These are phyloP conservation scores for Polyporus tsugae DNA, from an alignment of 1,284 basidiomycete genomes.

Conservation along the genomic window DNA sequence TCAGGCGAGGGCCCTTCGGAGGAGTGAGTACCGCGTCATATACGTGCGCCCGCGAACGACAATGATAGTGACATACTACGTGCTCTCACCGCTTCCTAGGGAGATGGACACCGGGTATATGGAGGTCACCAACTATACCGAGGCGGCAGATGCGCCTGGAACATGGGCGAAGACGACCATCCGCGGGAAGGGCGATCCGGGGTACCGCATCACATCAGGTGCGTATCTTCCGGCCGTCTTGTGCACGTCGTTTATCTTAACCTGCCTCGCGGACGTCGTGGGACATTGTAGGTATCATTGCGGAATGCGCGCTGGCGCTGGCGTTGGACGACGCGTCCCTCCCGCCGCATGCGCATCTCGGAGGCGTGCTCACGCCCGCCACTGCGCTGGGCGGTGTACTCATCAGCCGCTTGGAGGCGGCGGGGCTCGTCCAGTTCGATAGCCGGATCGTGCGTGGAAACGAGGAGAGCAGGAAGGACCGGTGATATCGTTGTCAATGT, in stretches of 20 bases:
- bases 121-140: conserved; percentile 64
- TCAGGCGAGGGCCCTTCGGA: conserved; percentile 72
- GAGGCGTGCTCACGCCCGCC: conserved; percentile 84
- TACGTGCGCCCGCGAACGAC: too few species aligned
- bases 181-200: conserved; percentile 79
- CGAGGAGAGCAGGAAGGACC: conserved; percentile 36
- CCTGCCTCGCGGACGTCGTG: not conserved
- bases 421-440: conserved; percentile 62
- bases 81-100: conserved; percentile 43
- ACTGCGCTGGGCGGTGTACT: conserved; percentile 80
- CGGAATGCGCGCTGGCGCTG: conserved; percentile 79
- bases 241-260: not conserved
- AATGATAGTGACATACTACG: not conserved
- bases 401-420: conserved; percentile 67
- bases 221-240: not conserved
- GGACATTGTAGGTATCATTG: conserved; percentile 54
- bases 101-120: conserved; percentile 64
- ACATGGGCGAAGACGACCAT: conserved; percentile 68
- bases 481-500: conserved; percentile 18
- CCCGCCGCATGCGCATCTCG: conserved; percentile 62
- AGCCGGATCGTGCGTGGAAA: conserved; percentile 49
- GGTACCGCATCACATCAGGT: conserved; percentile 67
- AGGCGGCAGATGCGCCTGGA: conserved; percentile 51
- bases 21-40: conserved; percentile 49
- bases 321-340: conserved; percentile 60